These are phyloP conservation scores for Micromonas commoda DNA, from an alignment of 139 green algal genomes.

Conservation along the genomic window DNA sequence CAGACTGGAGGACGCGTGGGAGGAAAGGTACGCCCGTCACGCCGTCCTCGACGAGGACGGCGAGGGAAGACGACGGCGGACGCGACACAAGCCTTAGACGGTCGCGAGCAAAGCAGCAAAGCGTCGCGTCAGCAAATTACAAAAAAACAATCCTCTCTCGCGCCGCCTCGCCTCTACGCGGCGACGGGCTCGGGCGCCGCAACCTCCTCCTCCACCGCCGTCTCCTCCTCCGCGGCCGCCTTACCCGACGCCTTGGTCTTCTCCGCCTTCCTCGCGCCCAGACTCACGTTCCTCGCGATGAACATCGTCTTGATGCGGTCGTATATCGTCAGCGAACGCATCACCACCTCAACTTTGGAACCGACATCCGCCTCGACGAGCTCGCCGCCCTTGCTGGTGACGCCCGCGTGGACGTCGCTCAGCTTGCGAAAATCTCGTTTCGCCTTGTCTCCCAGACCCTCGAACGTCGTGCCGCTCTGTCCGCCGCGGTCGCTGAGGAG, in stretches of 20 bases:
- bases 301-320: slow-evolving; percentile 3
- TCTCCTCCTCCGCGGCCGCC: not conserved
- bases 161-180: not conserved
- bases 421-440: slow-evolving; percentile 1
- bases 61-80: too few species aligned
- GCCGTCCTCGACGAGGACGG: too few species aligned
- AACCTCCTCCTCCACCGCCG: not conserved
- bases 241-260: too few species aligned
- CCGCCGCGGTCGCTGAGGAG: not conserved
- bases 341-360: not conserved
- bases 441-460: slow-evolving; percentile 1
- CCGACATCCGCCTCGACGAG: not conserved
- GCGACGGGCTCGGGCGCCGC: not conserved
- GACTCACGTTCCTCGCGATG: not conserved
- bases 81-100: too few species aligned
- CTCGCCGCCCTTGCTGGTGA: not conserved
- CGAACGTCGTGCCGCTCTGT: not conserved
- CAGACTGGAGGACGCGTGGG: too few species aligned
- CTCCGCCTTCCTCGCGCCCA: not conserved
- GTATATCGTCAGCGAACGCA: slow-evolving; percentile 9
- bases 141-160: not conserved
- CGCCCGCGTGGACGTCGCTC: not conserved
- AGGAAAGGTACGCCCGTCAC: too few species aligned
- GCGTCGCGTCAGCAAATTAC: not conserved
- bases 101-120: not conserved